A percentile compares a stretch with the other conserved stretches of the same genome.
Conservation (phyloP, 2,329 filamentous ascomycete species). For the Pseudophaeomoniella oleicola region DNA sequence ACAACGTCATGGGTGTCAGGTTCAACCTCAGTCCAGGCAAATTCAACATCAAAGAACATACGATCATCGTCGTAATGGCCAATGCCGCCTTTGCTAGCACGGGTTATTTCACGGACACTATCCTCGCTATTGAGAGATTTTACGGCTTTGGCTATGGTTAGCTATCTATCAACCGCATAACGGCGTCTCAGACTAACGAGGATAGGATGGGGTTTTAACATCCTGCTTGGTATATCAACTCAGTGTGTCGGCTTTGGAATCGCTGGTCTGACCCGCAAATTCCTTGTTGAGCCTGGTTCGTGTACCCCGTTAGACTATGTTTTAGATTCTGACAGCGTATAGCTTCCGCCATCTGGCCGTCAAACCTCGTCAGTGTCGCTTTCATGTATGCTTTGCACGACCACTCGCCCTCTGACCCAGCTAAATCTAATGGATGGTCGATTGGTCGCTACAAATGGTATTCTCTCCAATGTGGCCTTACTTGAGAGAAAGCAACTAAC, state of each 20-base stretch:
- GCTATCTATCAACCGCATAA: constrained; percentile 14
- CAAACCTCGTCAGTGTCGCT: constrained; percentile 49
- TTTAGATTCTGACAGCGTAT: constrained; percentile 11
- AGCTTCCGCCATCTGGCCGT: constrained; percentile 63
- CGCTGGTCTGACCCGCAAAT: constrained; percentile 52
- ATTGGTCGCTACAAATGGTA: constrained; percentile 53
- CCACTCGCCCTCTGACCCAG: constrained; percentile 37
- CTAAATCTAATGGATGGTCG: constrained; percentile 45
- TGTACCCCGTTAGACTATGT: too few relatives aligned
- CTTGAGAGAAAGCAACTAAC: too few relatives aligned
- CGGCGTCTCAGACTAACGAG: constrained; percentile 13
- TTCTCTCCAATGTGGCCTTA: background rate
- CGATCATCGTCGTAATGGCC: constrained; percentile 28
- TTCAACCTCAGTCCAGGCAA: constrained; percentile 22
- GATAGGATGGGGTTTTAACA: constrained; percentile 47
- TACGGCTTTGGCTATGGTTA: constrained; percentile 30
- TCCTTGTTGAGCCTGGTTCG: constrained; percentile 28
- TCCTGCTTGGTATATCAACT: constrained; percentile 52
- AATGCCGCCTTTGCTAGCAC: constrained; percentile 15
- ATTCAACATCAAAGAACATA: constrained; percentile 26
- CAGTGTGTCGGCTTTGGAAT: constrained; percentile 58
- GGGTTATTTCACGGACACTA: constrained; percentile 57
- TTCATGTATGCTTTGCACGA: constrained; percentile 64
- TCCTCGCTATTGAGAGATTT: constrained; percentile 56
- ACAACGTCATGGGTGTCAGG: constrained; percentile 16